Evolutionary conservation across 306 rosid species (phyloP).

Genomic region (Cucumis cinereus): DNA sequence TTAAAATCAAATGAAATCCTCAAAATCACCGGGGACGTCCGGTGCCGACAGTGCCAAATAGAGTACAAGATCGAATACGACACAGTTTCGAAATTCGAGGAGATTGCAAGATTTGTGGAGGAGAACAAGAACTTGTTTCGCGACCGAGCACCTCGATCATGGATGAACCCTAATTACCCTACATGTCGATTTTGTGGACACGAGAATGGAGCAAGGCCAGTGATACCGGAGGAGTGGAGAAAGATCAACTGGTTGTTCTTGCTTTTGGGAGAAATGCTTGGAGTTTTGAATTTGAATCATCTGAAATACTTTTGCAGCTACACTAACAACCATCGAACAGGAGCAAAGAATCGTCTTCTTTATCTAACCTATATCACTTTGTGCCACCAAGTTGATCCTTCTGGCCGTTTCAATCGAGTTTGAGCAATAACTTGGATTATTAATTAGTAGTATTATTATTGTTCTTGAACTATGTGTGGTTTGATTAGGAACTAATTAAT

Average conservation of each 20-base stretch:
- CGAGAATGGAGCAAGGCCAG: constrained; percentile 25
- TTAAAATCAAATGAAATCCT: background rate
- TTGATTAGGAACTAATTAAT: background rate
- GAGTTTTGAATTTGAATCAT: constrained; percentile 32
- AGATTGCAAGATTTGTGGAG: background rate
- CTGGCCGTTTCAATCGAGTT: constrained; percentile 10
- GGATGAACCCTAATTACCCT: constrained; percentile 24
- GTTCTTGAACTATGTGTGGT: background rate
- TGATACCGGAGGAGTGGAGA: constrained; percentile 11
- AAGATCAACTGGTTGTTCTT: constrained; percentile 54
- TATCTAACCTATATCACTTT: constrained; percentile 26
- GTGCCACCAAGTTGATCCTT: constrained; percentile 31
- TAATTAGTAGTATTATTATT: background rate
- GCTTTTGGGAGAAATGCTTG: constrained; percentile 36
- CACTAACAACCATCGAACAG: constrained; percentile 37
- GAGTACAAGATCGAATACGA: constrained; percentile 7
- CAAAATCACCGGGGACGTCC: constrained; percentile 17
- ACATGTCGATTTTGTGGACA: constrained; percentile 21
- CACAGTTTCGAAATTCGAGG: background rate
- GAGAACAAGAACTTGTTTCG: background rate
- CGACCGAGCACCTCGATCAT: constrained; percentile 29
- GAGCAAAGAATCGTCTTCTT: constrained; percentile 47
- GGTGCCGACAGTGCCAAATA: constrained; percentile 27
- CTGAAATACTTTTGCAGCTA: constrained; percentile 42
- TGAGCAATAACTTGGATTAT: background rate